Evolutionary conservation across 2,329 filamentous ascomycete genomes (phyloP), one percentile per base, ranked within the genome.

Genomic region (Boeremia lycopersici): DNA sequence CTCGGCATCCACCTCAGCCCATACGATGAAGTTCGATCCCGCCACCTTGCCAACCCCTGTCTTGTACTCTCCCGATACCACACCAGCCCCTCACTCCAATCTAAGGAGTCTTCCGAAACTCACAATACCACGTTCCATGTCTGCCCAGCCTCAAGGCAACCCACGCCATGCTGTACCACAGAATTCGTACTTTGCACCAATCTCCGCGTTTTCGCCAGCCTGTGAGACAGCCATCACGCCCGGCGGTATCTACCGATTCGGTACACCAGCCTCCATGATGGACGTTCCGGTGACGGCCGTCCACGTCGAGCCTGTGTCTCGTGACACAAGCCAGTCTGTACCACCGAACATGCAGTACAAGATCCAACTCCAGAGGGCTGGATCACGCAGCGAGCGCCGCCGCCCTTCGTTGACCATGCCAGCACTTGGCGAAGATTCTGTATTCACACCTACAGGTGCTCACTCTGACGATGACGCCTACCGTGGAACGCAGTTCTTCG

Each of bases 341-440:
- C 93, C 93, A 38, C 93, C 93, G 6, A 88, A 96, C 77, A 96
- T 97, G 92, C 88, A 86, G 72, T 96, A 89, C 79, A 78, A 79
- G 25, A 78, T 82, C 35, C 80, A 80, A 44, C 71, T 82, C 35
- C 62, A 74, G 57, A 81, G 83, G 41, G 72, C 76, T 33, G 67
- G 72, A 28, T 79, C 79, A 6, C 78, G 76, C 13, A 71, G 72
- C 19, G 76, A 79, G 19, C 78, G 76, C 62, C 76, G 87, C 48
- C 85, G 88, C 2, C 88, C 89, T 0, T 90, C 88, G 6, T 84
- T 90, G 74, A 80, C 86, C 55, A 83, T 92, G 70, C 88, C 89
- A 0, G 80, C 86, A n/a, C 78, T 92, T 35, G 82, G 86, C 58
- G 89, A 91, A 77, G 82, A 88, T 75, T 77, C 76, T 47, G 75